phyloP scores from a whole-genome alignment of 306 rosid species.

The Hylodesmum podocarpum region DNA sequence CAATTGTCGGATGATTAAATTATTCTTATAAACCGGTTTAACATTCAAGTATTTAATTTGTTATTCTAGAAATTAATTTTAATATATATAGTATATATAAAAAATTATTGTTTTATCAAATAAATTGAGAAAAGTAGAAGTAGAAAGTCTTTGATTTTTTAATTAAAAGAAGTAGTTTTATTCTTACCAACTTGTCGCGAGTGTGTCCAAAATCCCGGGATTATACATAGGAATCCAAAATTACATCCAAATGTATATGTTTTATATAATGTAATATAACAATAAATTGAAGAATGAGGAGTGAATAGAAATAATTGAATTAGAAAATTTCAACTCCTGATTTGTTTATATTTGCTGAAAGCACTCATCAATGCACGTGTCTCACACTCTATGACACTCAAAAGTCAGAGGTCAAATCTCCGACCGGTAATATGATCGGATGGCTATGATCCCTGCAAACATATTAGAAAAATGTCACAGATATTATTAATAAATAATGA shows the following conservation, averaged over 20 bases:
- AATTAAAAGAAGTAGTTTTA: too few relatives aligned
- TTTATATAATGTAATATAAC: neutral
- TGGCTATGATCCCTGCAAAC: conserved; percentile 18
- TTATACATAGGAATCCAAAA: neutral
- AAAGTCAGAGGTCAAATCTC: conserved; percentile 41
- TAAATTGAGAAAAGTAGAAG: neutral
- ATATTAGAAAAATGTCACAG: neutral
- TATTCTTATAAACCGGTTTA: too few relatives aligned
- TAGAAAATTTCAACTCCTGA: neutral
- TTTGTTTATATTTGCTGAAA: conserved; percentile 1
- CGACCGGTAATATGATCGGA: conserved; percentile 44
- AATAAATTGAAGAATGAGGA: neutral
- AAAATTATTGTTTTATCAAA: too few relatives aligned
- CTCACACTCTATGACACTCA: conserved; percentile 10
- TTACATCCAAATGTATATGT: neutral
- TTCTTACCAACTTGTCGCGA: neutral
- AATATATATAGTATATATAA: too few relatives aligned
- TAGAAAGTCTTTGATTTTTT: neutral
- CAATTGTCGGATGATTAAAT: too few relatives aligned
- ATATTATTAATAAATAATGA: neutral
- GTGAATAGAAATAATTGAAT: neutral
- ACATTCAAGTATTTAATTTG: too few relatives aligned
- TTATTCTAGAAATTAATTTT: too few relatives aligned
- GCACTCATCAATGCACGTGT: conserved; percentile 13
- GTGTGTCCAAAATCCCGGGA: neutral